Conservation (phyloP, 805 yeast genomes). For the Yarrowia deformans region DNA sequence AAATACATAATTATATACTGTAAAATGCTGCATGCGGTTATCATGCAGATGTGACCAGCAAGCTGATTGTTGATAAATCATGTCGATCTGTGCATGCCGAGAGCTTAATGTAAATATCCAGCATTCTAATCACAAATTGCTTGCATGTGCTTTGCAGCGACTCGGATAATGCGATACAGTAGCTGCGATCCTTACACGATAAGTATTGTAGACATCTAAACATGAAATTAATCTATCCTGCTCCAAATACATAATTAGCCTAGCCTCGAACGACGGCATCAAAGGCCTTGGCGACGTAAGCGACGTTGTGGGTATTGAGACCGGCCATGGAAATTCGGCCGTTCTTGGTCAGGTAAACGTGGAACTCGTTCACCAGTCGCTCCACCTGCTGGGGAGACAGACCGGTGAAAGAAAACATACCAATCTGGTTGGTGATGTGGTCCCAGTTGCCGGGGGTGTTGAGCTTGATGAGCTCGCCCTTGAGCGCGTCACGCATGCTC, state of each 20-base stretch:
- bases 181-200: not conserved
- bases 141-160: constrained; percentile 2
- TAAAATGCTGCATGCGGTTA: not conserved
- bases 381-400: constrained; percentile 73
- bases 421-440: constrained; percentile 85
- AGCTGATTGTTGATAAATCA: constrained; percentile 13
- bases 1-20: too few species aligned
- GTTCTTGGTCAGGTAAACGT: constrained; percentile 85
- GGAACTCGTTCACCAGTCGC: constrained; percentile 69
- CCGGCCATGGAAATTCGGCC: constrained; percentile 95
- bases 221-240: constrained; percentile 14
- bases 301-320: constrained; percentile 78
- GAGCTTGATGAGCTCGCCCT: constrained; percentile 62
- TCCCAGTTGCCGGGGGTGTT: constrained; percentile 78
- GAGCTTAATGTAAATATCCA: constrained; percentile 1
- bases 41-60: not conserved
- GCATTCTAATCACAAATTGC: not conserved
- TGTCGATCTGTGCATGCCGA: constrained; percentile 14
- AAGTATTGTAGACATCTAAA: not conserved
- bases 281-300: constrained; percentile 55
- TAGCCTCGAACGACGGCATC: constrained; percentile 47
- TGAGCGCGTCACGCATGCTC: constrained; percentile 70
- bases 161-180: too few species aligned
- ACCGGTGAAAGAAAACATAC: constrained; percentile 96
- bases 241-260: constrained; percentile 27